Conservation (phyloP, 2,329 filamentous ascomycete species). For the Fusarium scirpi region DNA sequence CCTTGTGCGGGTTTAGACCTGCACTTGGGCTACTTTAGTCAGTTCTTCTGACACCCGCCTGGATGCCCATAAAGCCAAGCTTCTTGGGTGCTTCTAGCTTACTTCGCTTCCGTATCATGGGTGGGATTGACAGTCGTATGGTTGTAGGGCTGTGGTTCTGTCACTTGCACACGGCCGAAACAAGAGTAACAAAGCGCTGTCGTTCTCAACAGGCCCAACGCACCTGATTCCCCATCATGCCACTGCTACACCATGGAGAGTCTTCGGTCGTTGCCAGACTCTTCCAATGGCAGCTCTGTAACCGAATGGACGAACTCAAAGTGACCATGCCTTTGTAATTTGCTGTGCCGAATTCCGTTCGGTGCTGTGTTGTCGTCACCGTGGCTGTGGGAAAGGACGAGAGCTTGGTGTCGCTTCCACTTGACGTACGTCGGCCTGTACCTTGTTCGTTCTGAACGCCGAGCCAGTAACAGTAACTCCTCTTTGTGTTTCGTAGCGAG, state of each 20-base stretch:
- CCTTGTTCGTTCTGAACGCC: constrained; percentile 10
- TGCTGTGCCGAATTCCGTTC: constrained; percentile 9
- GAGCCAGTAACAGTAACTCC: constrained; percentile 18
- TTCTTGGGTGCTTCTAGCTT: background rate
- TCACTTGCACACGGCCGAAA: background rate
- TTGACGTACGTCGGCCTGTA: constrained; percentile 2
- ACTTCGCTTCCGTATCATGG: background rate
- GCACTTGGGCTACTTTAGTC: background rate
- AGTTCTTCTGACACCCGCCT: background rate
- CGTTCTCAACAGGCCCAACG: background rate
- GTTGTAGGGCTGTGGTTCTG: background rate
- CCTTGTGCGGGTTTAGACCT: background rate
- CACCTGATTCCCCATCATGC: constrained; percentile 9
- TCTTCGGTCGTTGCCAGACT: background rate
- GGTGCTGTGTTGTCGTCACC: background rate
- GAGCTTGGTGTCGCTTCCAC: background rate
- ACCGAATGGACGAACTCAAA: constrained; percentile 35
- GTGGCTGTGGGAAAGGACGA: background rate
- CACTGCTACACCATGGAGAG: constrained; percentile 18
- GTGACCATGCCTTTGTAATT: constrained; percentile 32
- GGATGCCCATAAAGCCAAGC: background rate
- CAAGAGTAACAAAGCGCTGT: background rate
- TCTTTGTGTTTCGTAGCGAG: background rate
- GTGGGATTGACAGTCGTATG: background rate
- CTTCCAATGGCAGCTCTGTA: constrained; percentile 13